These are phyloP conservation scores for Corrigiola litoralis DNA, from an alignment of 179 eudicot species.

Conservation along the genomic window DNA sequence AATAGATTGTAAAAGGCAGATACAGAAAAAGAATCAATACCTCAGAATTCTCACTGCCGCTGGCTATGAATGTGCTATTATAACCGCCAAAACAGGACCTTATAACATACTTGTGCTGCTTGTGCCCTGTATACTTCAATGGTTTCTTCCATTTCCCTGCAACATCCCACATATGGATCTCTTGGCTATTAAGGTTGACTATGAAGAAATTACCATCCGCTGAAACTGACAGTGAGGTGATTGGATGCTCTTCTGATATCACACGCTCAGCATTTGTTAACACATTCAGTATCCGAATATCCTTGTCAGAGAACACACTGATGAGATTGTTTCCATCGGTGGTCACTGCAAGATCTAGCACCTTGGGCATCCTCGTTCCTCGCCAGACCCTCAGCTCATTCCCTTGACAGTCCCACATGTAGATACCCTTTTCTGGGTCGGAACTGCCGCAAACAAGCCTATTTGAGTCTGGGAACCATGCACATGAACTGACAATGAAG, in stretches of 20 bases:
- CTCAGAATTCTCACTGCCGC: constrained; percentile 92
- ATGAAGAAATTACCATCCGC: constrained; percentile 62
- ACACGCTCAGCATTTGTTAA: constrained; percentile 57
- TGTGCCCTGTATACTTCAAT: constrained; percentile 68
- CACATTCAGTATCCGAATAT: constrained; percentile 67
- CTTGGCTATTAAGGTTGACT: constrained; percentile 87
- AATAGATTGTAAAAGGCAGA: neutral
- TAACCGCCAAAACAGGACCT: constrained; percentile 92
- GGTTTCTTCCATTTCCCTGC: constrained; percentile 63
- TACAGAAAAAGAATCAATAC: constrained; percentile 34
- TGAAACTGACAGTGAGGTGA: constrained; percentile 77
- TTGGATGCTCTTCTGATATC: constrained; percentile 66
- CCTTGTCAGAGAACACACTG: constrained; percentile 62
- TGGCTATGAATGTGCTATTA: constrained; percentile 71
- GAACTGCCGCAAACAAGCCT: constrained; percentile 84
- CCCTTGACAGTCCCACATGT: constrained; percentile 87
- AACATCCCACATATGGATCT: constrained; percentile 95
- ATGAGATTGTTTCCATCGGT: constrained; percentile 74
- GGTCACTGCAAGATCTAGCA: constrained; percentile 81
- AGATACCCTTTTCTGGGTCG: constrained; percentile 75
- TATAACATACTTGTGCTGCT: constrained; percentile 74
- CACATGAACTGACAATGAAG: constrained; percentile 77
- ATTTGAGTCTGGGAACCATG: constrained; percentile 95
- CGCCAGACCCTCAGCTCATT: constrained; percentile 85
- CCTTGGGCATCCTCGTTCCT: constrained; percentile 89